A percentile compares a stretch with the other conserved stretches of the same genome.
These are phyloP conservation scores for Diaporthe vaccinii DNA, from an alignment of 2,329 filamentous ascomycete genomes.

Conservation along the genomic window DNA sequence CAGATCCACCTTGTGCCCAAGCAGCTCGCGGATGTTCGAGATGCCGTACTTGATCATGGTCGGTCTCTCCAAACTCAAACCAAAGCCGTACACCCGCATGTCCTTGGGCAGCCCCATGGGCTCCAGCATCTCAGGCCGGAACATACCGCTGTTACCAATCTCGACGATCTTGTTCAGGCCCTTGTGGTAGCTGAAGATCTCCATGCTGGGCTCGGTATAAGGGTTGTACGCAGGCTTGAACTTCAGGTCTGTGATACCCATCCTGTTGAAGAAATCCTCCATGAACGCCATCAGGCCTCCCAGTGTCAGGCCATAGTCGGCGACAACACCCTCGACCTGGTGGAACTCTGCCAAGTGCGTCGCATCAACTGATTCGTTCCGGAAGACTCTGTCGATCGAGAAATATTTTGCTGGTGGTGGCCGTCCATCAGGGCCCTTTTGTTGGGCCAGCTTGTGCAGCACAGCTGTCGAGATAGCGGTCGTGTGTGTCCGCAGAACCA, in stretches of 20 bases:
- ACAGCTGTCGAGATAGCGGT: conserved; percentile 93
- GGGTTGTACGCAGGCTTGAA: conserved; percentile 97
- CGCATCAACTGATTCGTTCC: conserved; percentile 96
- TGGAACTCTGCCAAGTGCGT: conserved; percentile 99
- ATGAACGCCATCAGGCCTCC: conserved; percentile 94
- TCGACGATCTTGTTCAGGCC: conserved; percentile 93
- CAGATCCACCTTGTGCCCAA: conserved; percentile 86
- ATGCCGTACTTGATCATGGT: conserved; percentile 98
- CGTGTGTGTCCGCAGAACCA: conserved; percentile 96
- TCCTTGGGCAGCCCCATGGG: conserved; percentile 94
- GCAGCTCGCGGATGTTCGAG: conserved; percentile 89
- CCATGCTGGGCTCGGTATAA: conserved; percentile 96
- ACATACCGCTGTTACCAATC: conserved; percentile 99
- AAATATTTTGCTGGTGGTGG: conserved; percentile 89
- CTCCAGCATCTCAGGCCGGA: conserved; percentile 97
- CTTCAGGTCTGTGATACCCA: conserved; percentile 86
- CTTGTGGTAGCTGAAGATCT: conserved; percentile 96
- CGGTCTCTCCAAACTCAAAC: conserved; percentile 89
- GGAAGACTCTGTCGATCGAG: conserved; percentile 97
- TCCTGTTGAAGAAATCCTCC: conserved; percentile 95
- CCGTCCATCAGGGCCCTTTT: conserved; percentile 79
- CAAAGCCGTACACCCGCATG: conserved; percentile 94
- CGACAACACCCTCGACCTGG: conserved; percentile 98
- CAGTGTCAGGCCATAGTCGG: conserved; percentile 92
- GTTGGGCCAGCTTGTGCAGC: conserved; percentile 87